phyloP scores from a whole-genome alignment of 2,329 filamentous ascomycete genomes.

The Metarhizium guizhouense region DNA sequence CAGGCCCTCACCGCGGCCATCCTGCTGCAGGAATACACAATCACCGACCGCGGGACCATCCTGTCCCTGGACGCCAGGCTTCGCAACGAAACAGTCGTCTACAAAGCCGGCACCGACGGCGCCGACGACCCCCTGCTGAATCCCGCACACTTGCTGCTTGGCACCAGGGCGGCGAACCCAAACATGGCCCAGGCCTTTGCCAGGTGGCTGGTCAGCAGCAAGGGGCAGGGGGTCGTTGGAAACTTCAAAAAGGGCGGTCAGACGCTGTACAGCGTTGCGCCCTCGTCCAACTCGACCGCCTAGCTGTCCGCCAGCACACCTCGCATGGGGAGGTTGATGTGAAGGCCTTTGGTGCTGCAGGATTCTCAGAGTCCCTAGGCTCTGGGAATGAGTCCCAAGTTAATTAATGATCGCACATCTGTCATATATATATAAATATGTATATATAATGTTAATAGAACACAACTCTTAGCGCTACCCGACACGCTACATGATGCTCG shows the following conservation, averaged over 20 bases:
- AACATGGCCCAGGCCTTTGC: conserved; percentile 26
- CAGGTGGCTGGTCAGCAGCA: conserved; percentile 27
- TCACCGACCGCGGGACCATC: conserved; percentile 37
- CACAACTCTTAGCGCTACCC: too few species aligned
- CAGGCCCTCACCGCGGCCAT: conserved; percentile 34
- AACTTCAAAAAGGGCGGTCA: conserved; percentile 27
- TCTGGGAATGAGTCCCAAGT: background rate
- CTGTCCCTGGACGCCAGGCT: conserved; percentile 26
- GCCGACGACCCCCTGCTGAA: conserved; percentile 30
- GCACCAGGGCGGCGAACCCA: conserved; percentile 22
- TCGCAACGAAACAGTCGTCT: conserved; percentile 24
- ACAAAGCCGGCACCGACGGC: conserved; percentile 25
- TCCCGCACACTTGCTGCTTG: conserved; percentile 32
- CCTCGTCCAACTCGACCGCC: conserved; percentile 6
- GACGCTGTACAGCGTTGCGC: conserved; percentile 28
- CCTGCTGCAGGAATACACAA: conserved; percentile 33
- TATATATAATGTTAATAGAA: too few species aligned
- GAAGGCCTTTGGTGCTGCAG: too few species aligned
- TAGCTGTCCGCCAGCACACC: background rate
- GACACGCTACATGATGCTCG: too few species aligned
- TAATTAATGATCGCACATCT: background rate
- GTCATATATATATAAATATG: too few species aligned
- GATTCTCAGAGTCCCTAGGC: too few species aligned
- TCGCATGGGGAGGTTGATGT: too few species aligned
- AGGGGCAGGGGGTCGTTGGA: conserved; percentile 27